Conservation (phyloP, 2,329 filamentous ascomycete species). For the Neopestalotiopsis sp. region DNA sequence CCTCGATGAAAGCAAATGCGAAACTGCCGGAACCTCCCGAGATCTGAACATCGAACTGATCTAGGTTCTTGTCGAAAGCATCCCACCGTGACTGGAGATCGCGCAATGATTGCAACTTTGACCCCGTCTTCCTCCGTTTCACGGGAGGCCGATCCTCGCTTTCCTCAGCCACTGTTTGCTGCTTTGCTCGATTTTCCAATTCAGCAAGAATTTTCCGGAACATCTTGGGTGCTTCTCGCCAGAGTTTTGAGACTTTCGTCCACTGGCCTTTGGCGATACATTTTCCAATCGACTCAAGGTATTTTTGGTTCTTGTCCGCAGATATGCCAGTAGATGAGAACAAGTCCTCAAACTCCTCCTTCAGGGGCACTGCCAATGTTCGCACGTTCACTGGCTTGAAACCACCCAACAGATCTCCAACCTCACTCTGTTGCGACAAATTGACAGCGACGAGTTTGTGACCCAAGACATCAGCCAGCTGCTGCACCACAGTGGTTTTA, state of each 20-base stretch:
- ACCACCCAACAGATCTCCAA: constrained; percentile 91
- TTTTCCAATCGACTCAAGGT: constrained; percentile 80
- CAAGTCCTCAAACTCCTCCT: constrained; percentile 91
- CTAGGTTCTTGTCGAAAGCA: constrained; percentile 74
- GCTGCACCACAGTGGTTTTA: constrained; percentile 95
- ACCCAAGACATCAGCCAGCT: constrained; percentile 82
- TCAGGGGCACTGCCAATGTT: constrained; percentile 84
- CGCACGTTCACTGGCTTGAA: constrained; percentile 96
- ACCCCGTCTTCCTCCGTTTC: constrained; percentile 71
- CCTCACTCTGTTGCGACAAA: constrained; percentile 96
- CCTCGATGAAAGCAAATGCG: constrained; percentile 94
- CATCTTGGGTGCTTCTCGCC: constrained; percentile 88
- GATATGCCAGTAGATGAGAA: constrained; percentile 88
- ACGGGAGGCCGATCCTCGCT: constrained; percentile 62
- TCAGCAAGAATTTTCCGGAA: constrained; percentile 73
- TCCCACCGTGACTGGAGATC: constrained; percentile 75
- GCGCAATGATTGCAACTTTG: constrained; percentile 68
- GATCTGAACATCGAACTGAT: constrained; percentile 81
- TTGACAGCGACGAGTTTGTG: constrained; percentile 93
- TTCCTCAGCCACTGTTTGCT: constrained; percentile 39
- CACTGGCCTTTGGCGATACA: constrained; percentile 83
- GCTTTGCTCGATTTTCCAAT: constrained; percentile 48
- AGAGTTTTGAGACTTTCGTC: constrained; percentile 83
- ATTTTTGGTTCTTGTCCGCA: constrained; percentile 83
- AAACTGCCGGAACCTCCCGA: constrained; percentile 75